Conservation (phyloP, 2,329 filamentous ascomycete species). For the Westerdykella sp. region DNA sequence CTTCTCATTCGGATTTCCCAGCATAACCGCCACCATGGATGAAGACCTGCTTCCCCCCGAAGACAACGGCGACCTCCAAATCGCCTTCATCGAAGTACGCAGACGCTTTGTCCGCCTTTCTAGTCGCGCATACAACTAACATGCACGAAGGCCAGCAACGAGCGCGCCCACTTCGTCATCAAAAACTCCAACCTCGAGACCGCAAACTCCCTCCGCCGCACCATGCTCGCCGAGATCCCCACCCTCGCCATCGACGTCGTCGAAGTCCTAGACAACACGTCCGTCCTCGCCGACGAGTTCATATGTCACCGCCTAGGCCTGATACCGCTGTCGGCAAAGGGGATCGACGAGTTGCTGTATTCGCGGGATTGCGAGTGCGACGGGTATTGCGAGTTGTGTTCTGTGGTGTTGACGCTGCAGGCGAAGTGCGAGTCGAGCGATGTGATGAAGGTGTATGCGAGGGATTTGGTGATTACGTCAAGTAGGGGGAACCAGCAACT, state of each 20-base stretch:
- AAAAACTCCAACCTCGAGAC: conserved; percentile 83
- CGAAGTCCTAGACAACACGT: conserved; percentile 86
- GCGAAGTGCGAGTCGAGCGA: conserved; percentile 80
- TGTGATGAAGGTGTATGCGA: conserved; percentile 89
- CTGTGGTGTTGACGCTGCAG: conserved; percentile 75
- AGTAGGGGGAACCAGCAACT: conserved; percentile 66
- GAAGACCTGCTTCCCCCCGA: not conserved
- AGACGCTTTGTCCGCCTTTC: conserved; percentile 12
- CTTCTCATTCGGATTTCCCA: not conserved
- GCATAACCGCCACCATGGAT: not conserved
- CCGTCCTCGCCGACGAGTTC: conserved; percentile 95
- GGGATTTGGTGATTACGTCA: conserved; percentile 71
- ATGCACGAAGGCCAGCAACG: conserved; percentile 60
- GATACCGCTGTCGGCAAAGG: conserved; percentile 78
- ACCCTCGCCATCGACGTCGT: conserved; percentile 93
- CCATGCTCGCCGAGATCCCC: conserved; percentile 89
- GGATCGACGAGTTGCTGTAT: conserved; percentile 75
- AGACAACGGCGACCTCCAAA: conserved; percentile 32
- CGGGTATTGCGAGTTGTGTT: conserved; percentile 87
- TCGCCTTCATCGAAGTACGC: conserved; percentile 36
- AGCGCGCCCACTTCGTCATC: conserved; percentile 86
- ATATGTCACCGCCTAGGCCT: conserved; percentile 87
- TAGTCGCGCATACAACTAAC: conserved; percentile 13
- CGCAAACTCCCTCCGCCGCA: conserved; percentile 84
- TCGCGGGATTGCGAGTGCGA: conserved; percentile 95